Percentiles rank a stretch among this genome's conserved stretches.
phyloP scores from a whole-genome alignment of 257 asterid genomes.

The Scutellaria minor region DNA sequence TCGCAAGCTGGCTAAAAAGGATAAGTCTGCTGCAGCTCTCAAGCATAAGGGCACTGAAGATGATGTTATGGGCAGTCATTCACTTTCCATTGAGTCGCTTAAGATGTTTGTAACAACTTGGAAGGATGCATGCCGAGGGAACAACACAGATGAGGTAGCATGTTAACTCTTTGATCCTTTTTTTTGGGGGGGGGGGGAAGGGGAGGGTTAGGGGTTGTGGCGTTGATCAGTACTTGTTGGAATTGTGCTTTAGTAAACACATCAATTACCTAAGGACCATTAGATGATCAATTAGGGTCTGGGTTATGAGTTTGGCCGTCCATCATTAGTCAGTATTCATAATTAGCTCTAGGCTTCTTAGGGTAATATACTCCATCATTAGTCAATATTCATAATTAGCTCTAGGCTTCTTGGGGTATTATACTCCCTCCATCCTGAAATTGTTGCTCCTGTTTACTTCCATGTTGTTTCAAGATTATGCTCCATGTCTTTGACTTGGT shows the following conservation, averaged over 20 bases:
- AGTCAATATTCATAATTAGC: too few species aligned
- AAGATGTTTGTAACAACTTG: slow-evolving; percentile 70
- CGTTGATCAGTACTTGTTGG: background rate
- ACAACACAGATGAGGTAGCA: slow-evolving; percentile 67
- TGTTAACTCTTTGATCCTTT: background rate
- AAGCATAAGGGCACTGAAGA: slow-evolving; percentile 34
- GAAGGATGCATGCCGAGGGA: slow-evolving; percentile 73
- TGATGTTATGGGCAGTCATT: slow-evolving; percentile 37
- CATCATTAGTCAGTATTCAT: background rate
- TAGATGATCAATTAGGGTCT: slow-evolving; percentile 22
- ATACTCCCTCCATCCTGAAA: background rate
- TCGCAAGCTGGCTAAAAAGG: slow-evolving; percentile 52
- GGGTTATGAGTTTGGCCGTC: slow-evolving; percentile 4
- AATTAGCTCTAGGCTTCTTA: too few species aligned
- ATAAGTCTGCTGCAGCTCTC: slow-evolving; percentile 33
- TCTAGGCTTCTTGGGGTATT: too few species aligned
- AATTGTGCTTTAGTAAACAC: background rate
- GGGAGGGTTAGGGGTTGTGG: background rate
- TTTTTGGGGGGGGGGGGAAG: background rate
- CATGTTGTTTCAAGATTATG: background rate
- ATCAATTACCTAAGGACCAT: slow-evolving; percentile 6
- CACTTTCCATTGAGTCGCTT: slow-evolving; percentile 56
- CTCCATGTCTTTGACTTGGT: background rate
- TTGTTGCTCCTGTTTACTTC: slow-evolving; percentile 1
- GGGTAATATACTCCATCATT: background rate